These are phyloP conservation scores for Candida methanosorbosa DNA, from an alignment of 805 yeast species.

Conservation along the genomic window DNA sequence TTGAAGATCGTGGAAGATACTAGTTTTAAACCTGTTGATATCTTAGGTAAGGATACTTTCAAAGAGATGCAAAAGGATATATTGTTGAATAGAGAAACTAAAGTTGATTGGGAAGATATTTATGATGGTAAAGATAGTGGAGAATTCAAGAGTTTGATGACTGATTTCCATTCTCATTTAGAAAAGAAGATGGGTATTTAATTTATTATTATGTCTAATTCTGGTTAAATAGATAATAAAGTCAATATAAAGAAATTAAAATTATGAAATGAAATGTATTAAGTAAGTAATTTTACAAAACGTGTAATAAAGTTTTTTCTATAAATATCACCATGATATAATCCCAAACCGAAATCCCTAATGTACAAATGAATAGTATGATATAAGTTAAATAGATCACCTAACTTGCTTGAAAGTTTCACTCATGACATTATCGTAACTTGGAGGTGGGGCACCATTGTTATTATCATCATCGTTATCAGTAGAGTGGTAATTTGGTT, in stretches of 20 bases:
- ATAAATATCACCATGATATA: too few species aligned
- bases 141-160: constrained; percentile 27
- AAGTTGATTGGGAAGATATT: constrained; percentile 91
- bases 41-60: constrained; percentile 51
- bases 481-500: constrained; percentile 10
- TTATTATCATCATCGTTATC: not conserved
- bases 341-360: too few species aligned
- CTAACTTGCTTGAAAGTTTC: constrained; percentile 25
- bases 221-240: too few species aligned
- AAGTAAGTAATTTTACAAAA: too few species aligned
- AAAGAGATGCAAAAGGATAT: constrained; percentile 56
- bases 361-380: not conserved
- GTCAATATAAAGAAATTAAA: too few species aligned
- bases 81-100: constrained; percentile 64
- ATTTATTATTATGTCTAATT: constrained; percentile 4
- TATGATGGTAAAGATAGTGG: constrained; percentile 41
- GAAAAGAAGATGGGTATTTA: constrained; percentile 53
- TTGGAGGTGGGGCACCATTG: constrained; percentile 22
- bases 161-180: constrained; percentile 66
- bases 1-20: constrained; percentile 59
- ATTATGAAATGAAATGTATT: too few species aligned
- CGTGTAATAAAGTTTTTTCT: too few species aligned
- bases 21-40: constrained; percentile 56
- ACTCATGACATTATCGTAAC: constrained; percentile 26
- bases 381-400: too few species aligned